phyloP scores from a whole-genome alignment of 1,284 basidiomycete species.

The Melampsora americana region DNA sequence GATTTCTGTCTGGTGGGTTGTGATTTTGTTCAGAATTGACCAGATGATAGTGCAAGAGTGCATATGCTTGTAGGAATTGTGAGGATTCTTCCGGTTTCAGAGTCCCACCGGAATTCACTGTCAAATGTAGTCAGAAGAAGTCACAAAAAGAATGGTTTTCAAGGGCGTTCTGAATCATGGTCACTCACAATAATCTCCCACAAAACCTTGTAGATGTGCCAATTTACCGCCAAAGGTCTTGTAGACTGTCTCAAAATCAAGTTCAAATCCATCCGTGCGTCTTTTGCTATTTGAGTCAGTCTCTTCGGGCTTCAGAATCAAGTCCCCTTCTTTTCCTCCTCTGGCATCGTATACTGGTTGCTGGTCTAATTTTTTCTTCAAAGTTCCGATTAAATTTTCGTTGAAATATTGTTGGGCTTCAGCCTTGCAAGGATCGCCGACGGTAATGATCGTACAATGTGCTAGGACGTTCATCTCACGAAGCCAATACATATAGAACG shows the following conservation, averaged over 20 bases:
- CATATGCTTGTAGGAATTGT: slow-evolving; percentile 32
- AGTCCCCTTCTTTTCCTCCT: neutral
- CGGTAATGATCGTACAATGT: slow-evolving; percentile 64
- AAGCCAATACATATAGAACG: slow-evolving; percentile 67
- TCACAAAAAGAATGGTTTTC: neutral
- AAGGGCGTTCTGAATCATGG: neutral
- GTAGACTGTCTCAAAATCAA: slow-evolving; percentile 69
- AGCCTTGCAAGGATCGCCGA: slow-evolving; percentile 70
- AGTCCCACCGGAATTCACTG: slow-evolving; percentile 34
- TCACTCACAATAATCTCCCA: slow-evolving; percentile 30
- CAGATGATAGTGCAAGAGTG: slow-evolving; percentile 29
- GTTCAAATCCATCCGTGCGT: slow-evolving; percentile 51
- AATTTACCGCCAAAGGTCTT: slow-evolving; percentile 76
- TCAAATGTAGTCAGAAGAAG: neutral
- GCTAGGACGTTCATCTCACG: slow-evolving; percentile 47
- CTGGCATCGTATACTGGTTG: slow-evolving; percentile 16
- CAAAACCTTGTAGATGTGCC: slow-evolving; percentile 70
- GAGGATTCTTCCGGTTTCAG: slow-evolving; percentile 19
- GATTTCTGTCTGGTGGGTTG: neutral
- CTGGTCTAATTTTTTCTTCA: slow-evolving; percentile 61
- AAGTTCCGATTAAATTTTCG: slow-evolving; percentile 62
- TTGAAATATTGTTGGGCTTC: slow-evolving; percentile 67
- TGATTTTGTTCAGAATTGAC: slow-evolving; percentile 2
- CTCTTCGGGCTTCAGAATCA: slow-evolving; percentile 13
- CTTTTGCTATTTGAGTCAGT: neutral